Percentiles rank a stretch among this genome's conserved stretches.
phyloP scores from a whole-genome alignment of 2,329 filamentous ascomycete genomes.

The Chaetomiaceae sp. region DNA sequence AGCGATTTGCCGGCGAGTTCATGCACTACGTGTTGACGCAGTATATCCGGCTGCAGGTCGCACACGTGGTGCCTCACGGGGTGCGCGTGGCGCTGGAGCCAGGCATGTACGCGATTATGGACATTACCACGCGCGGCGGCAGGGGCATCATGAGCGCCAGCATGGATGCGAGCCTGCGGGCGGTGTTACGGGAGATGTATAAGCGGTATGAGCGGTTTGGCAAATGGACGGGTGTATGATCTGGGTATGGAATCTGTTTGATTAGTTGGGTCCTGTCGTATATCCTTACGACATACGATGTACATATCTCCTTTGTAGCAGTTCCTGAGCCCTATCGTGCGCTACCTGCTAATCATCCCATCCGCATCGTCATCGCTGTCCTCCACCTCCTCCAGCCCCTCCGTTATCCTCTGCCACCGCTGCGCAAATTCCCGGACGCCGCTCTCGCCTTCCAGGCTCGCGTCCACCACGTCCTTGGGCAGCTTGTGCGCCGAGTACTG shows the following conservation, averaged over 20 bases:
- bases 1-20: slow-evolving; percentile 54
- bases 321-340: too few species aligned
- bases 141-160: slow-evolving; percentile 53
- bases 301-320: background rate
- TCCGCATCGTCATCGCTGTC: background rate
- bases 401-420: slow-evolving; percentile 59
- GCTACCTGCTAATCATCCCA: too few species aligned
- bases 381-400: slow-evolving; percentile 14
- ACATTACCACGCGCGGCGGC: slow-evolving; percentile 50
- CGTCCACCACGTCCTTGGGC: slow-evolving; percentile 83
- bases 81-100: slow-evolving; percentile 52
- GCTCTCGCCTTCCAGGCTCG: slow-evolving; percentile 60
- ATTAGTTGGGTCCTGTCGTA: too few species aligned
- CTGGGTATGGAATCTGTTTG: background rate
- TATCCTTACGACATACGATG: too few species aligned
- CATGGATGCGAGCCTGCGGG: slow-evolving; percentile 53
- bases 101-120: slow-evolving; percentile 53
- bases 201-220: slow-evolving; percentile 56
- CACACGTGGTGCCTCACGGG: slow-evolving; percentile 43
- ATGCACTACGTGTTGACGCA: slow-evolving; percentile 55
- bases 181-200: slow-evolving; percentile 53
- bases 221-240: slow-evolving; percentile 55
- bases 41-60: slow-evolving; percentile 57
- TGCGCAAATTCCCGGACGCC: slow-evolving; percentile 75
- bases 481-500: slow-evolving; percentile 95